Evolutionary conservation across 495 filamentous ascomycete species (phyloP).

Genomic region (Daldinia bambusicola): DNA sequence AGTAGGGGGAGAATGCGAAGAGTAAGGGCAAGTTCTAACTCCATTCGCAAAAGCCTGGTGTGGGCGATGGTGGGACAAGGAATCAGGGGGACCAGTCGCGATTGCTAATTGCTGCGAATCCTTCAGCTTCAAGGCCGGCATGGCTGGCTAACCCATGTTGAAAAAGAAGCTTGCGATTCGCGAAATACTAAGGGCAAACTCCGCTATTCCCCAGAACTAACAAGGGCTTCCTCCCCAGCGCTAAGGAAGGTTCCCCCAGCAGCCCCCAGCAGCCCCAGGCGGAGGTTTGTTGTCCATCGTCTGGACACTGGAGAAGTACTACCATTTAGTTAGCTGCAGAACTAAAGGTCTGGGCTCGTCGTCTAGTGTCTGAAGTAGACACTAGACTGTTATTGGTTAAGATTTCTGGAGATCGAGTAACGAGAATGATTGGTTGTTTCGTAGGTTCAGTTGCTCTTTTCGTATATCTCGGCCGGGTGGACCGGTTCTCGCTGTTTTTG

Average conservation of each 20-base stretch:
- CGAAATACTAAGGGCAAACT: constrained; percentile 15
- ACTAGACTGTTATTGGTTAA: constrained; percentile 11
- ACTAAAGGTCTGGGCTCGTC: neutral
- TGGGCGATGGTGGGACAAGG: neutral
- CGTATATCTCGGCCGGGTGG: constrained; percentile 5
- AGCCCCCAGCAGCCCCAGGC: constrained; percentile 1
- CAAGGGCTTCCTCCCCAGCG: constrained; percentile 21
- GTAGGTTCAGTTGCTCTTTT: constrained; percentile 11
- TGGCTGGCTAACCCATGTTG: neutral
- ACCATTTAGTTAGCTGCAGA: constrained; percentile 2
- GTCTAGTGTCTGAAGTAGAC: neutral
- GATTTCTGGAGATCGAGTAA: constrained; percentile 20
- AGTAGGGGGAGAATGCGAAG: neutral
- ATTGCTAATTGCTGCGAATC: neutral
- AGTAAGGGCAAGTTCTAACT: too few species aligned
- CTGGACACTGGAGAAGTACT: constrained; percentile 7
- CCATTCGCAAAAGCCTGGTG: neutral
- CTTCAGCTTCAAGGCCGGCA: neutral
- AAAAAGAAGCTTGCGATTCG: constrained; percentile 5
- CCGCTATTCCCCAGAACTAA: constrained; percentile 16
- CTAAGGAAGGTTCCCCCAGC: neutral
- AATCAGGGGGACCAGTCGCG: neutral
- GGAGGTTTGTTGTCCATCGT: constrained; percentile 10
- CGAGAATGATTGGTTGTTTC: constrained; percentile 21
- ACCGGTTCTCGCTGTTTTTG: constrained; percentile 11